A percentile compares a stretch with the other conserved stretches of the same genome.
phyloP scores from a whole-genome alignment of 129 eudicot genomes.

The Lonicera japonica region DNA sequence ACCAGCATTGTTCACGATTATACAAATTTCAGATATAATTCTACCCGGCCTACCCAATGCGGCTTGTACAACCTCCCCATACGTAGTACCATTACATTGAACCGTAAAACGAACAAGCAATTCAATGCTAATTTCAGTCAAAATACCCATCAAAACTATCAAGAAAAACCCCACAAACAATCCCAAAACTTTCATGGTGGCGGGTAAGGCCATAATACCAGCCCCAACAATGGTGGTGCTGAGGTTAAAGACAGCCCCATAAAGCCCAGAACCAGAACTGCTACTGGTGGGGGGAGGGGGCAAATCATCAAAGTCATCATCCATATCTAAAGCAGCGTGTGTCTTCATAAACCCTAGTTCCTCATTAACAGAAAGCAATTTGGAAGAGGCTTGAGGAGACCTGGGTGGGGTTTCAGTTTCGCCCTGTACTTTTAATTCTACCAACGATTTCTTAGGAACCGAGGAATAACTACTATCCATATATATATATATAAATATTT shows the following conservation, averaged over 20 bases:
- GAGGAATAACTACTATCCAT: conserved; percentile 47
- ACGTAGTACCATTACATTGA: conserved; percentile 56
- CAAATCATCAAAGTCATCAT: conserved; percentile 38
- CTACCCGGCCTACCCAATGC: conserved; percentile 68
- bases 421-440: conserved; percentile 45
- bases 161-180: conserved; percentile 48
- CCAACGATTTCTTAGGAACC: conserved; percentile 33
- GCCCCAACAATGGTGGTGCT: conserved; percentile 82
- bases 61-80: conserved; percentile 75
- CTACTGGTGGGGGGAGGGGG: conserved; percentile 39
- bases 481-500: no score
- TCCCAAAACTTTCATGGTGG: conserved; percentile 82
- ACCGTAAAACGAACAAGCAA: conserved; percentile 57
- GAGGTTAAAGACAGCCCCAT: conserved; percentile 80
- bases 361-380: conserved; percentile 15
- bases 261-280: conserved; percentile 45
- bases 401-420: conserved; percentile 18
- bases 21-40: conserved; percentile 69
- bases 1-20: conserved; percentile 68
- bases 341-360: conserved; percentile 24
- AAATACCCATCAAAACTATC: conserved; percentile 61
- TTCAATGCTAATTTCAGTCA: conserved; percentile 76
- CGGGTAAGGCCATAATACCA: conserved; percentile 92
- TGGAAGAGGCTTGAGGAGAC: neutral
- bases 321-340: conserved; percentile 20